Evolutionary conservation across 2,329 filamentous ascomycete species (phyloP), one percentile per base, ranked within the genome.

Genomic region (Aspergillus sclerotialis): DNA sequence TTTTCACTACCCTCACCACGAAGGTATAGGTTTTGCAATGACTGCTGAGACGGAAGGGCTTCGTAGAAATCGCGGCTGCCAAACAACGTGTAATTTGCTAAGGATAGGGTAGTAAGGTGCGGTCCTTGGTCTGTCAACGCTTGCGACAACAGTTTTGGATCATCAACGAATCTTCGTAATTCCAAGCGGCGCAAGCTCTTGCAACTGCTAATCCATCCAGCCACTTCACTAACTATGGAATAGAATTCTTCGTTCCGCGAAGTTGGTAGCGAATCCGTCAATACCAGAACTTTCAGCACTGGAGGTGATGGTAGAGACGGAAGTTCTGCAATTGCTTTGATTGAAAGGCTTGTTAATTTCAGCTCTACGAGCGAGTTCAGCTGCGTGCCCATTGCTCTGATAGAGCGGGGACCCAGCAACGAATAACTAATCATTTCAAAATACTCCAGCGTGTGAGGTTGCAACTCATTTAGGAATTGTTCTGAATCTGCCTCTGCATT

Each of bases 381-480:
- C 44, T 80, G 76, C 14, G 61, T 59, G 38, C 67, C 70, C 5
- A 80, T 46, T 3, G 72, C 69, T 16, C 65, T 53, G 30, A 82
- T 72, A 1, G 77, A 74, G 28, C 73, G 63, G 3, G 64, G 57
- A 1, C 72, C 72, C 11, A 82, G 65, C 3, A 67, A 60, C 42
- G 75, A 75, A 26, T 66, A 62, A 48, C 72, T 74, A 35, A 78
- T 67, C 17, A 78, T 69, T 37, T 76, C 65, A 36, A 85, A 78
- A 13, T 68, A 69, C 36, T 67, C 65, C 8, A 86, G 58, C 1
- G 69, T 75, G 41, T 83, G 70, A 2, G 70, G 65, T 12, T 60
- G 67, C 31, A 85, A 64, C 1, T 66, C 64, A 15, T 60, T 60
- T 30, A 85, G 65, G 47, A 84, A 82, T 2, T 63, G 60, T 1